Base-by-base conservation (phyloP, 2,329 filamentous ascomycete species). In the Penicillium verrucosum region DNA sequence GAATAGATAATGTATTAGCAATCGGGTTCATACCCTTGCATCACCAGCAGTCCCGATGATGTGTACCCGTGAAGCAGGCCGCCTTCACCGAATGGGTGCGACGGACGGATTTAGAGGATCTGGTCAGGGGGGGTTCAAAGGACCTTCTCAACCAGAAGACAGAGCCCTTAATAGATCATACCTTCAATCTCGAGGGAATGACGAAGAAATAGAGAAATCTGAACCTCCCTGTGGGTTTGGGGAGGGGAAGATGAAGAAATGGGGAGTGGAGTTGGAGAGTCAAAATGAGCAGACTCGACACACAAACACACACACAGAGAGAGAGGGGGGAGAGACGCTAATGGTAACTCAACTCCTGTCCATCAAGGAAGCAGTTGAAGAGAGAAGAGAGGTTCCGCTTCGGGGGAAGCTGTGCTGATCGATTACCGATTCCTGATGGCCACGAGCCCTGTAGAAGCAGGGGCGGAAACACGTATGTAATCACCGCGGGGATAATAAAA, bases 181-280 rank as follows among this genome's bases (percentile, higher is more conserved):
- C 71, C 68, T 68, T 71, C 65, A 65, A 61, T 61, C 65, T 60
- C 57, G 60, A 71, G 68, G 59, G 69, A 72, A 60, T 64, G 68
- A 72, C 68, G 60, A 63, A 57, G 63, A 67, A 64, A 56, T 51
- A 57, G 55, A 61, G 60, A 58, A 58, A 55, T 56, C 60, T 37
- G 50, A 57, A 43, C 50, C 57, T 59, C 57, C 53, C 59, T 56
- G 53, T 56, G 58, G 54, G 53, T 56, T 56, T 46, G 51, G 50
- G 44, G 56, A 51, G 51, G 55, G 51, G 57, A 49, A 60, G 49
- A 53, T 58, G 58, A 58, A 59, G 58, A 62, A 60, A 51, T 51
- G 46, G 43, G 38, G 49, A 56, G 55, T 45, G 48, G 41, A 56
- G 54, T 42, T 51, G 56, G 43, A 30, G 46, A 57, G 55, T 61